Conservation (phyloP, 1,284 basidiomycete species). For the Mrakiaceae sp. region DNA sequence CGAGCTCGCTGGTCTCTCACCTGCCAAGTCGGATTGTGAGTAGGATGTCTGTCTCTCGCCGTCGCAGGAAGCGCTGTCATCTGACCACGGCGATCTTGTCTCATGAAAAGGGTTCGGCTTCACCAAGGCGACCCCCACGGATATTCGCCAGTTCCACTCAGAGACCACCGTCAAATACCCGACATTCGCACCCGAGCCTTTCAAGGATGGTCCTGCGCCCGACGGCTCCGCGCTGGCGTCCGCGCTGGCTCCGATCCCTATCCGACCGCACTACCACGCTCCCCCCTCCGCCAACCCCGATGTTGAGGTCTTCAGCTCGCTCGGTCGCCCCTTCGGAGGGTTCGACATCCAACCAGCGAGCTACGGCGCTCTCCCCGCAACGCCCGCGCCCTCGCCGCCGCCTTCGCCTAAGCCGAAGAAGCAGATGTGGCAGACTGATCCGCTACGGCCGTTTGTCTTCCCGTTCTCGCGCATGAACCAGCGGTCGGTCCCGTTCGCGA, state of each 20-base stretch:
- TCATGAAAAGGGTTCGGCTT: conserved; percentile 29
- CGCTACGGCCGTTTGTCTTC: conserved; percentile 84
- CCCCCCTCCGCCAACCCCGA: conserved; percentile 24
- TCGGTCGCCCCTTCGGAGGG: conserved; percentile 20
- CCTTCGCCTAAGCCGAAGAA: conserved; percentile 85
- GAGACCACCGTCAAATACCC: conserved; percentile 91
- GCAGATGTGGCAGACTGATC: conserved; percentile 97
- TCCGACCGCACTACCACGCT: conserved; percentile 85
- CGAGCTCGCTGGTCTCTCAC: conserved; percentile 61
- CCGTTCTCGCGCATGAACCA: conserved; percentile 56
- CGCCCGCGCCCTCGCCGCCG: conserved; percentile 80
- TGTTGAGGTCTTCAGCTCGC: conserved; percentile 18
- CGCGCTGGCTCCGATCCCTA: conserved; percentile 79
- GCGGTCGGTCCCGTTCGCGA: conserved; percentile 73
- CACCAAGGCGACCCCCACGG: conserved; percentile 76
- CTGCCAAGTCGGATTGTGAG: conserved; percentile 52
- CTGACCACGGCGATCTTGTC: neutral
- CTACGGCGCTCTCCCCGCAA: conserved; percentile 35
- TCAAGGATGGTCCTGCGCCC: conserved; percentile 31
- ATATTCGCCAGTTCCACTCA: conserved; percentile 72
- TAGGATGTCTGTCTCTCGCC: conserved; percentile 11
- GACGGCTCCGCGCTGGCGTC: conserved; percentile 50
- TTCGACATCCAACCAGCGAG: neutral
- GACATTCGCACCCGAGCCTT: conserved; percentile 59
- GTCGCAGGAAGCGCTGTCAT: neutral